These are phyloP conservation scores for Phytopythium boreale DNA, from an alignment of 352 stramenopile species.

Conservation along the genomic window DNA sequence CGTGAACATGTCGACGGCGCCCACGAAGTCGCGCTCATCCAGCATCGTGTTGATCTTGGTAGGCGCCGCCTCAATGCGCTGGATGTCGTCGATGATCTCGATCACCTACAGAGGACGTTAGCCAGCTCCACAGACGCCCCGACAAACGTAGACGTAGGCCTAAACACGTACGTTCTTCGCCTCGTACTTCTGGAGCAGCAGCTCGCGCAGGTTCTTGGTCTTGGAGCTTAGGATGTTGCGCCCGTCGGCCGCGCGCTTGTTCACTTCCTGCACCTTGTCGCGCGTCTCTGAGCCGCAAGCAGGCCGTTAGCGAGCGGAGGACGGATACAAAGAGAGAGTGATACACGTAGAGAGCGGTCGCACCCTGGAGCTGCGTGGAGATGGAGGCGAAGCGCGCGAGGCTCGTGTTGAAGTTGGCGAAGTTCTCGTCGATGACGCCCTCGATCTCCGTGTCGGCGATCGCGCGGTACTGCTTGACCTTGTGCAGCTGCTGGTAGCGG, in stretches of 20 bases:
- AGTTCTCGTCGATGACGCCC: conserved; percentile 81
- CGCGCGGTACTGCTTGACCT: conserved; percentile 48
- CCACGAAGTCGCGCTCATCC: conserved; percentile 47
- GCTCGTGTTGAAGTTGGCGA: conserved; percentile 83
- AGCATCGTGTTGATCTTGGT: conserved; percentile 61
- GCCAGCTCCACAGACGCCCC: too few species aligned
- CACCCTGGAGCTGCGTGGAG: conserved; percentile 76
- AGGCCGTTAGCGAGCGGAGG: background rate
- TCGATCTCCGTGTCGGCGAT: conserved; percentile 80
- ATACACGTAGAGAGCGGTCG: background rate
- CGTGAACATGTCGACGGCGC: conserved; percentile 70
- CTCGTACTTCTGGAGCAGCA: conserved; percentile 81
- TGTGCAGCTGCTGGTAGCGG: conserved; percentile 63
- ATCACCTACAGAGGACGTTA: conserved; percentile 35
- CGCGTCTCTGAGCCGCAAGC: conserved; percentile 42
- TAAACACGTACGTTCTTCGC: conserved; percentile 51
- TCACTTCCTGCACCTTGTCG: conserved; percentile 65
- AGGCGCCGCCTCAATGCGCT: conserved; percentile 73
- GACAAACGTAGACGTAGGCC: too few species aligned
- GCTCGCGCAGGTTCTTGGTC: conserved; percentile 77
- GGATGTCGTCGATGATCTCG: conserved; percentile 82
- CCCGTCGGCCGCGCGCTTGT: conserved; percentile 65
- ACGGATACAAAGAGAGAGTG: background rate
- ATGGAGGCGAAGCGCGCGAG: conserved; percentile 76
- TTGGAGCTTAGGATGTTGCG: conserved; percentile 81